Evolutionary conservation across 441 rosid species (phyloP), one percentile per base, ranked within the genome.

Genomic region (California macrophylla): DNA sequence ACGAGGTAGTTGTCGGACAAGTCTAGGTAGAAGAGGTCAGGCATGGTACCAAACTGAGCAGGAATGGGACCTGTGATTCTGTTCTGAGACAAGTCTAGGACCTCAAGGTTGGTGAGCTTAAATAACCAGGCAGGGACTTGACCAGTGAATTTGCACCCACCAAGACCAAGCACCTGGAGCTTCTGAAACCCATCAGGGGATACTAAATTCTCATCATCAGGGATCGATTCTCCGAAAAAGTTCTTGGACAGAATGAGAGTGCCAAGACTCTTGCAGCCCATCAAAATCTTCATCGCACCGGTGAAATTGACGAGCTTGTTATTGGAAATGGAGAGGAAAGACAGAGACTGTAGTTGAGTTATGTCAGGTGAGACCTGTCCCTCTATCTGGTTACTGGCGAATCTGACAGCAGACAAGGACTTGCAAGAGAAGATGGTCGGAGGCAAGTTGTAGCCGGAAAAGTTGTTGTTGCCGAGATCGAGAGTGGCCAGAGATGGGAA

Each of bases 31-130:
- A 91, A 91, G 2, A 91, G 85, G 66, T 74, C 50, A 3, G 13
- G 50, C 69, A 83, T 85, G 26, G 24, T 25, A 34, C 88, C 88
- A 25, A 89, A 60, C 94, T 93, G 88, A 10, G 50, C 15, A 0
- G 98, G 94, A 42, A 89, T 78, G 21, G 61, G 8, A 50, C 91
- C 90, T 1, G 20, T 36, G 77, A 88, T 79, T 40, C 3, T 81
- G 72, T 92, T 92, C 96, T 88, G 83, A 2, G 96, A 92, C 68
- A 89, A 80, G 83, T 92, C 98, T 75, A 92, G 69, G 75, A 88
- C 20, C 82, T 87, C 85, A 79, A 89, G 79, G 12, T 73, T 72
- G 13, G 42, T 38, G 73, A 87, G 75, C 20, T 28, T 38, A n/a
- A 61, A 79, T 76, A 89, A 77, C 96, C 96, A 89, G 0, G 40